Evolutionary conservation across 2,329 filamentous ascomycete species (phyloP).

Genomic region (Colletotrichum nymphaeae): DNA sequence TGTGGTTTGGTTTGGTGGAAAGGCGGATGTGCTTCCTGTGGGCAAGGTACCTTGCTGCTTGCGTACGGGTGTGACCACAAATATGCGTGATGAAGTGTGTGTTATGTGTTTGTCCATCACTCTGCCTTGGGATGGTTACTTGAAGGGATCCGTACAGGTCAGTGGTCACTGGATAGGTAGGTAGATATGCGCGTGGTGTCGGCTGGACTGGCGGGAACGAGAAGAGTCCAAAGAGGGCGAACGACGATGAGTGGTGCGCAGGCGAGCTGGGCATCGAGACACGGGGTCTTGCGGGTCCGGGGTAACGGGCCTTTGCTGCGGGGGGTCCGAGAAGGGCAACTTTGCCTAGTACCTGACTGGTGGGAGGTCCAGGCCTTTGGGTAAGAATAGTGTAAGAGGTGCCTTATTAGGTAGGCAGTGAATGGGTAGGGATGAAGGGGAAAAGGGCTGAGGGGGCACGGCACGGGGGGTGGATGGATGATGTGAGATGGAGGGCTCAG

Average conservation of each 20-base stretch:
- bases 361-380: no score
- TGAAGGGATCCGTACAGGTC: no score
- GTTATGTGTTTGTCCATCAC: neutral
- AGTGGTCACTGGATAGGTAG: no score
- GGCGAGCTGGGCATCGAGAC: neutral
- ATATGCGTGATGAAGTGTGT: neutral
- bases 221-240: neutral
- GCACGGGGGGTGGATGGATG: neutral
- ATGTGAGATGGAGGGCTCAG: neutral
- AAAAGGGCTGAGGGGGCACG: neutral
- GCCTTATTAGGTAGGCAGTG: neutral
- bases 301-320: constrained; percentile 9
- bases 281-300: constrained; percentile 1
- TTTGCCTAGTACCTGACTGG: no score
- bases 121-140: no score
- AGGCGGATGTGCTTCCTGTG: neutral
- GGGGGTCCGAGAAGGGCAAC: neutral
- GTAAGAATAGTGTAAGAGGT: neutral
- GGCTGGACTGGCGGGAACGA: neutral
- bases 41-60: neutral
- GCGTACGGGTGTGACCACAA: neutral
- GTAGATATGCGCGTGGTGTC: neutral
- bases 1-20: neutral
- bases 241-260: neutral
- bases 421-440: no score